Evolutionary conservation across 2,329 filamentous ascomycete genomes (phyloP), one percentile per base, ranked within the genome.

Genomic region (Clonostachys rosea): DNA sequence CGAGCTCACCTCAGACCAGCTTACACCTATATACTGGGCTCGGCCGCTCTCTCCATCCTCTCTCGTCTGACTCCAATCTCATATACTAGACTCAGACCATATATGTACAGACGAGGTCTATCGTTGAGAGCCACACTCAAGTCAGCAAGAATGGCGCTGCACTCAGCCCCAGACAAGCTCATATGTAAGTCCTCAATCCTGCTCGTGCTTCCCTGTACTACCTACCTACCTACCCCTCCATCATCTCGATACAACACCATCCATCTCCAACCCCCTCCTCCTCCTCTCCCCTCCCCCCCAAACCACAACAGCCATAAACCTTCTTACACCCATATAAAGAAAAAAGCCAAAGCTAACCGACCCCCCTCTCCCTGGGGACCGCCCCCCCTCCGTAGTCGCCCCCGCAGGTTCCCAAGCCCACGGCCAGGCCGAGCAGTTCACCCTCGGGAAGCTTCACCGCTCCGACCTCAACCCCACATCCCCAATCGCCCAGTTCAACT

Each of bases 401-500:
- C 85, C 86, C 5, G 81, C 81, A 40, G 80, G 76, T 36, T 70
- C 74, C 53, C 68, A 79, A 52, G 66, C 73, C 45, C 70, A 79
- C 46, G 70, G 74, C 2, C 87, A 87, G 63, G 89, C 90, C 11
- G 81, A 81, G 20, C 90, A 95, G 65, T 95, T 91, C 74, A 82
- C 78, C 44, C 67, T 65, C 46, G 81, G 79, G 56, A 73, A 75
- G 2, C 81, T 95, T 33, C 73, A 76, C 35, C 75, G 72, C 42
- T 58, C 66, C 1, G 78, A 89, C 60, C 81, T 95, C 16, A 66
- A 80, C 56, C 59, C 75, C 2, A 47, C 71, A 9, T 78, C 78
- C 47, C 94, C 94, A 1, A 81, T 92, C 49, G 73, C 75, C 34
- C 94, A 97, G 71, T 99, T 97, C 74, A 81, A 95, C 71, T 66